A percentile compares a stretch with the other conserved stretches of the same genome.
These are phyloP conservation scores for Ziziphus jujuba DNA, from an alignment of 306 rosid species.

Conservation along the genomic window DNA sequence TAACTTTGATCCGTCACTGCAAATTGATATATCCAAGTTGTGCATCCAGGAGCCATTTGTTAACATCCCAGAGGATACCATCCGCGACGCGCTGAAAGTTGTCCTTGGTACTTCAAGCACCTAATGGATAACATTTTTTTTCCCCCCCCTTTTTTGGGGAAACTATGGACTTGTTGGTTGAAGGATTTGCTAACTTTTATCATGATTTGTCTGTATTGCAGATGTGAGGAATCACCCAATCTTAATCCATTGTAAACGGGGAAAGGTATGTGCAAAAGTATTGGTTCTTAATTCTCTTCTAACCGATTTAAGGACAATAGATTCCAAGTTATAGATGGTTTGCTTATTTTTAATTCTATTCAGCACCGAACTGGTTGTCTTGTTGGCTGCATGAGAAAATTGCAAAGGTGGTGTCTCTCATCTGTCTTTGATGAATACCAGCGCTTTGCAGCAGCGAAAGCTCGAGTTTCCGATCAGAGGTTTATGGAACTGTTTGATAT, in stretches of 20 bases:
- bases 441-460: constrained; percentile 95
- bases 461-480: constrained; percentile 94
- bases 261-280: constrained; percentile 58
- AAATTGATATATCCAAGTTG: constrained; percentile 13
- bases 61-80: constrained; percentile 84
- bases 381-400: constrained; percentile 93
- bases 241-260: constrained; percentile 93
- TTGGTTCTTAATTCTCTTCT: neutral
- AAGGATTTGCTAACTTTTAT: constrained; percentile 17
- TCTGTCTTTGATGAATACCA: constrained; percentile 92
- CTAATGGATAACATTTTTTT: neutral
- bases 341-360: constrained; percentile 15
- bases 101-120: constrained; percentile 62
- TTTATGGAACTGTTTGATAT: constrained; percentile 89
- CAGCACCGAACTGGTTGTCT: constrained; percentile 99
- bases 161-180: constrained; percentile 2
- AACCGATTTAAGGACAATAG: constrained; percentile 5
- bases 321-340: constrained; percentile 13
- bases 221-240: constrained; percentile 92
- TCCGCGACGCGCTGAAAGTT: constrained; percentile 90
- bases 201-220: constrained; percentile 38
- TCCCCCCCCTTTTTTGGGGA: constrained; percentile 4
- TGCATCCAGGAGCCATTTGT: constrained; percentile 88
- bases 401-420: constrained; percentile 92
- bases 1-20: neutral